phyloP scores from a whole-genome alignment of 768 basidiomycete species.

The Leccinum variicolor region DNA sequence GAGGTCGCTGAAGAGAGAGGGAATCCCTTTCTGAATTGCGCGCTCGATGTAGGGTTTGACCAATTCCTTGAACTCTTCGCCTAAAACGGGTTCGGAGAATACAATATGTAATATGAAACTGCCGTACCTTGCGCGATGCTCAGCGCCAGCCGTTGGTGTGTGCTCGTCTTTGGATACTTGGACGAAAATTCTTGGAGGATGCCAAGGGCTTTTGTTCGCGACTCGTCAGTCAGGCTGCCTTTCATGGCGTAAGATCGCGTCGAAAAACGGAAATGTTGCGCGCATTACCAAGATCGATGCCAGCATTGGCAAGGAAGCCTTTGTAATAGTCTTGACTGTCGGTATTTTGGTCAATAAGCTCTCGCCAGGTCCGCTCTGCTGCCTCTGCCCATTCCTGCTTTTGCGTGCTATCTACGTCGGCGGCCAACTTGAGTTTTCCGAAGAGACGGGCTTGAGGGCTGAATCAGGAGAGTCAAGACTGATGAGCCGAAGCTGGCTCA shows the following conservation, averaged over 20 bases:
- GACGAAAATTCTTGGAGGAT: conserved; percentile 57
- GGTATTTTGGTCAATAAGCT: conserved; percentile 80
- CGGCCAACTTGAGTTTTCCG: conserved; percentile 43
- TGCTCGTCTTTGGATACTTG: conserved; percentile 63
- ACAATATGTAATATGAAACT: not conserved
- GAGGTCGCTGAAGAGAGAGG: conserved; percentile 89
- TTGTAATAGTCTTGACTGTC: conserved; percentile 80
- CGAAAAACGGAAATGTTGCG: not conserved
- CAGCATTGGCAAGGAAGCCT: conserved; percentile 65
- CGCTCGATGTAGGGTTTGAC: conserved; percentile 64
- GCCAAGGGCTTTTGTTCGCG: conserved; percentile 49
- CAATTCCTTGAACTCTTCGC: conserved; percentile 64
- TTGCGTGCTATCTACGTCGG: conserved; percentile 10
- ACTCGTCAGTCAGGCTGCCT: conserved; percentile 47
- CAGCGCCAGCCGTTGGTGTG: conserved; percentile 73
- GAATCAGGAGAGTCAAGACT: conserved; percentile 2
- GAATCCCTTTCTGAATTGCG: conserved; percentile 80
- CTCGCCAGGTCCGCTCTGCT: conserved; percentile 78
- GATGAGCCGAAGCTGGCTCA: conserved; percentile 21
- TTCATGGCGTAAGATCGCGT: conserved; percentile 14
- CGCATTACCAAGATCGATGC: conserved; percentile 59
- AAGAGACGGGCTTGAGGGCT: conserved; percentile 65
- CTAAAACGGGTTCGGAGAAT: conserved; percentile 28
- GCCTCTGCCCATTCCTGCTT: conserved; percentile 47
- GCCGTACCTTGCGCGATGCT: conserved; percentile 52